Evolutionary conservation across 805 yeast genomes (phyloP), one percentile per base, ranked within the genome.

Genomic region (Hanseniaspora clermontiae): DNA sequence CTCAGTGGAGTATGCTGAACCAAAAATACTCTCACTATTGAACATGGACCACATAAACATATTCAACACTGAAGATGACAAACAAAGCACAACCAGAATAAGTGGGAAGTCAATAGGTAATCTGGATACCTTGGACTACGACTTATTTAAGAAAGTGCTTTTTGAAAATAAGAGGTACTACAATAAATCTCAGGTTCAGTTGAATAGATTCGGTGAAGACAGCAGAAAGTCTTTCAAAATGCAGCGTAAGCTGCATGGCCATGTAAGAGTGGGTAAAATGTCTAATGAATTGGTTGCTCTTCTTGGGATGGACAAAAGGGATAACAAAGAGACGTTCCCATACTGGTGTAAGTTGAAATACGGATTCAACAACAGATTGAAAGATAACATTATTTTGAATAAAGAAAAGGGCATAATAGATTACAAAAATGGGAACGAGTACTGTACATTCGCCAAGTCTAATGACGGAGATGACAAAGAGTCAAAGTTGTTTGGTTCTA

Each of bases 291-390:
- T 53, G 11, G 5, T 53, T 2, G 19, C 20, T 8, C 47, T 39
- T 3, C 11, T 53, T 5, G 51, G 51, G 7, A 40, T 51, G 36
- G 31, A 20, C 6, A 19, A 19, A 9, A 34, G 19, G 5, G 42
- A 46, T 6, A 17, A 32, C 20, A 46, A 53, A 36, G 39, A 20
- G n/a, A 14, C 11, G 9, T 46, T 36, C n/a, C 57, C 57, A 9
- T 53, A 43, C n/a, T 51, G 57, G 57, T 53, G 57, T 14, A 53
- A 53, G 20, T 38, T 46, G 36, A 20, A 42, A 29, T 46, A 46
- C 49, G 42, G 49, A 19, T 53, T 53, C 32, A 45, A 53, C 34
- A 53, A 53, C 32, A 45, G 19, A 46, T 6, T 37, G 9, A 17
- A 34, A 29, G 49, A 34, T 9, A 43, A 39, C 24, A 39, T 53